Evolutionary conservation across 371 early-diverging fungal genomes (phyloP), one percentile per base, ranked within the genome.

Genomic region (Capillidium rhysosporum): DNA sequence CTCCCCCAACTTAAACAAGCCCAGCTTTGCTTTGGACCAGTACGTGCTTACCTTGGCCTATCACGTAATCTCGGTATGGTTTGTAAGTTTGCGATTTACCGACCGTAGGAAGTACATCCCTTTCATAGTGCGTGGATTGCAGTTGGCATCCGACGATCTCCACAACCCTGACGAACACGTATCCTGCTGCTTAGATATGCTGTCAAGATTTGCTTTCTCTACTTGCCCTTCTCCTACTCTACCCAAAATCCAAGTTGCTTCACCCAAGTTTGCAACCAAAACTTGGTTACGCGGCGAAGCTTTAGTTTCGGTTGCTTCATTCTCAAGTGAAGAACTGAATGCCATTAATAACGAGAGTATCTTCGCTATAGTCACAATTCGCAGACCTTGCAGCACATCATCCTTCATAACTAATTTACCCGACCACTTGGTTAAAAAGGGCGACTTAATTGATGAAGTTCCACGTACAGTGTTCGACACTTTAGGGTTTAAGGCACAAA

Each of bases 161-260:
- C 59, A 56, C 21, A 57, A 56, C 2, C 40, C 40, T 14, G 58
- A 54, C 25, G 92, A 89, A 60, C 82, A 76, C 44, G 80, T 82
- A 0, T 84, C 82, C 57, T 80, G 92, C 8, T 90, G 91, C 52
- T 69, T 96, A 59, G 96, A 96, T 58, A 87, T 93, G 86, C 67
- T 96, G 20, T 73, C 89, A 14, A 78, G 88, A 20, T 85, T 86
- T 64, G 70, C 85, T 20, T 88, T 72, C 45, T 53, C 51, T 12
- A 31, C 48, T 9, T 29, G 29, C 26, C 48, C 23, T 9, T 12
- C 48, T 3, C 48, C 26, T 9, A 8, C 29, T 29, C 16, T 29
- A 29, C 18, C 4, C 23, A 29, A 26, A 14, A 4, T 29, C 10
- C 23, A 8, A 5, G 25, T 26, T 26, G 14, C 10, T 10, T 55